Base-by-base conservation (phyloP, 371 early-diverging fungal genomes). In the Dinochytrium kinnereticum region DNA sequence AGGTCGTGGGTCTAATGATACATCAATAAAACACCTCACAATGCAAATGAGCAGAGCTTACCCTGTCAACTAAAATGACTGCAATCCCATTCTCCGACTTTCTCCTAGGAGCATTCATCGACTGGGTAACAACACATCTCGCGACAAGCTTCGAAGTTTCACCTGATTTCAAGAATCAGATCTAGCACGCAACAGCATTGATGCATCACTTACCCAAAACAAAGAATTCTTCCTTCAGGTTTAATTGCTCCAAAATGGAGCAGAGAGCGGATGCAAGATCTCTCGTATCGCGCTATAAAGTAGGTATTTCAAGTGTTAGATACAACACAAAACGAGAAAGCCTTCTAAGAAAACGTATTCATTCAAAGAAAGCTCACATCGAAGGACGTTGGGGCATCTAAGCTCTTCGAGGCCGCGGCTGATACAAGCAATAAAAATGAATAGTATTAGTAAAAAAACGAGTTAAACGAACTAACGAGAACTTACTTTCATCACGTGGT, bases 1-100 rank as follows among this genome's bases (percentile, higher is more conserved):
- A 80, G 68, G 71, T 80, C 81, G 26, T 78, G 61, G 1, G 78
- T 76, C 77, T 78, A 40, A n/a, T n/a, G n/a, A n/a, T n/a, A n/a
- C n/a, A n/a, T n/a, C n/a, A n/a, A n/a, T n/a, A n/a, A n/a, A n/a
- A n/a, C n/a, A n/a, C n/a, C n/a, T n/a, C n/a, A n/a, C n/a, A n/a
- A n/a, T n/a, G n/a, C n/a, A n/a, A n/a, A n/a, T n/a, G n/a, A n/a
- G 50, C 17, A 26, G 1, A 50, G 38, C 69, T 38, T 72, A 78
- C 78, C 33, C 78, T 33, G 59, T 80, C 80, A 7, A 80, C 59
- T 13, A 80, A 2, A 15, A 80, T 50, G 26, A 80, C 67, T 1
- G 70, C 80, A 53, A 55, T 30, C 15, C 31, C 36, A 36, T 36
- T 69, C 31, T 68, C 73, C 0, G 77, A 64, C 24, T 38, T 44